Conservation (phyloP, 495 filamentous ascomycete genomes). For the Tuber melanosporum region DNA sequence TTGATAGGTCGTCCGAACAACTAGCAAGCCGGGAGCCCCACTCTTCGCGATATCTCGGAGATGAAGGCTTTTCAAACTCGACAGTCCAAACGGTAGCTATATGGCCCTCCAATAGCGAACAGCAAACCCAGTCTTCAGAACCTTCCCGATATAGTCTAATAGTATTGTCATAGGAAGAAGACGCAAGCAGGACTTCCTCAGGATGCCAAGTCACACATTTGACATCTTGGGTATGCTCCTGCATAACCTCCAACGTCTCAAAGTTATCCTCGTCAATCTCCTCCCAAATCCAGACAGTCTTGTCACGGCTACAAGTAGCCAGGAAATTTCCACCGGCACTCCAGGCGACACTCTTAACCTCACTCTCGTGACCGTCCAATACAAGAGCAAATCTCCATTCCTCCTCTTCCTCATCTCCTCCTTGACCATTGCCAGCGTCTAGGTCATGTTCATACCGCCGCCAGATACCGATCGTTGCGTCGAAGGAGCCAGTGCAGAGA, state of each 20-base stretch:
- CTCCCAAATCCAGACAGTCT: slow-evolving; percentile 98
- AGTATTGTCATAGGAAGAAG: slow-evolving; percentile 85
- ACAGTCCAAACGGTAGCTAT: slow-evolving; percentile 78
- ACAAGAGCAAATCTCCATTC: slow-evolving; percentile 85
- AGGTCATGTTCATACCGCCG: slow-evolving; percentile 54
- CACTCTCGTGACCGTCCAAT: slow-evolving; percentile 86
- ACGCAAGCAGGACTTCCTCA: slow-evolving; percentile 65
- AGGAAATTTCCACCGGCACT: slow-evolving; percentile 70
- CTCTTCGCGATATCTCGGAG: slow-evolving; percentile 41
- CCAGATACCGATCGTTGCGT: slow-evolving; percentile 86
- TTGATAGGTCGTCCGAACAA: slow-evolving; percentile 69
- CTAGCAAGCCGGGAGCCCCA: slow-evolving; percentile 57
- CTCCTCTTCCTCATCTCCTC: slow-evolving; percentile 56
- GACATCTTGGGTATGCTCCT: slow-evolving; percentile 89
- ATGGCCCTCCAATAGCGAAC: slow-evolving; percentile 73
- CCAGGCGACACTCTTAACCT: slow-evolving; percentile 83
- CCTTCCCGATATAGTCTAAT: slow-evolving; percentile 86
- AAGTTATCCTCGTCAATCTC: slow-evolving; percentile 87
- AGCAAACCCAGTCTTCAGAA: slow-evolving; percentile 84
- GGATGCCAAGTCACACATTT: slow-evolving; percentile 91
- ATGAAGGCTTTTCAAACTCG: slow-evolving; percentile 61
- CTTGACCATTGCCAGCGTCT: slow-evolving; percentile 24
- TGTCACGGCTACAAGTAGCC: slow-evolving; percentile 85
- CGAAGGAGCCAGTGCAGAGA: slow-evolving; percentile 86
- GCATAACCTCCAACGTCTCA: slow-evolving; percentile 89